phyloP scores from a whole-genome alignment of 768 basidiomycete species.

The Lanmaoa pseudosensibilis region DNA sequence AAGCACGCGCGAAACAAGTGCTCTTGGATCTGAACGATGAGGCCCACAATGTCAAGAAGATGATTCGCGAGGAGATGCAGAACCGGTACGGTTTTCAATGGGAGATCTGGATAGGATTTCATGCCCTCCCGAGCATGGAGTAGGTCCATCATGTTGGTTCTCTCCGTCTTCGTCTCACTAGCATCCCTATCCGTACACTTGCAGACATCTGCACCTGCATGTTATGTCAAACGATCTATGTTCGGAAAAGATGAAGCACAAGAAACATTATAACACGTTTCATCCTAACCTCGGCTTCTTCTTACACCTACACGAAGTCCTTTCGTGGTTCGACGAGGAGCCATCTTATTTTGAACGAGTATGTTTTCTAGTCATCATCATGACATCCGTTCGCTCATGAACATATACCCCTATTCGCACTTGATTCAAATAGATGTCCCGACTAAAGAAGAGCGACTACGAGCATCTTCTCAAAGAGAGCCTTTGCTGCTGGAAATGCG shows the following conservation, averaged over 20 bases:
- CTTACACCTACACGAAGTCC: slow-evolving; percentile 71
- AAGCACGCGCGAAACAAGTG: slow-evolving; percentile 52
- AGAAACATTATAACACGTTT: slow-evolving; percentile 92
- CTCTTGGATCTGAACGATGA: slow-evolving; percentile 54
- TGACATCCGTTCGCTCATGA: background rate
- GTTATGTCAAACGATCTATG: slow-evolving; percentile 78
- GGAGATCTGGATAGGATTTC: slow-evolving; percentile 81
- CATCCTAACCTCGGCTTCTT: slow-evolving; percentile 85
- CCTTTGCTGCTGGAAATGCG: slow-evolving; percentile 72
- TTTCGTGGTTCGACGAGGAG: slow-evolving; percentile 75
- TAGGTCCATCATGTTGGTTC: slow-evolving; percentile 39
- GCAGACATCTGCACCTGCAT: slow-evolving; percentile 82
- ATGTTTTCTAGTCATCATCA: slow-evolving; percentile 22
- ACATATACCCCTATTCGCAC: background rate
- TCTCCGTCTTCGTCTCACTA: background rate
- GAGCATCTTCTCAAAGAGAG: slow-evolving; percentile 66
- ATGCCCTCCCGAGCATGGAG: slow-evolving; percentile 85
- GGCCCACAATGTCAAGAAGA: slow-evolving; percentile 52
- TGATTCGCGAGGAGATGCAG: slow-evolving; percentile 80
- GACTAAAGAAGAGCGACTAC: slow-evolving; percentile 51
- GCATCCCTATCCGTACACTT: background rate
- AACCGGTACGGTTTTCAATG: slow-evolving; percentile 72
- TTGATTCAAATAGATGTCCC: slow-evolving; percentile 45
- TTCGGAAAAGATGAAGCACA: slow-evolving; percentile 71
- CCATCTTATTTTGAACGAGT: slow-evolving; percentile 54